Conservation (phyloP, 495 filamentous ascomycete genomes). For the Chaetomium fimeti region DNA sequence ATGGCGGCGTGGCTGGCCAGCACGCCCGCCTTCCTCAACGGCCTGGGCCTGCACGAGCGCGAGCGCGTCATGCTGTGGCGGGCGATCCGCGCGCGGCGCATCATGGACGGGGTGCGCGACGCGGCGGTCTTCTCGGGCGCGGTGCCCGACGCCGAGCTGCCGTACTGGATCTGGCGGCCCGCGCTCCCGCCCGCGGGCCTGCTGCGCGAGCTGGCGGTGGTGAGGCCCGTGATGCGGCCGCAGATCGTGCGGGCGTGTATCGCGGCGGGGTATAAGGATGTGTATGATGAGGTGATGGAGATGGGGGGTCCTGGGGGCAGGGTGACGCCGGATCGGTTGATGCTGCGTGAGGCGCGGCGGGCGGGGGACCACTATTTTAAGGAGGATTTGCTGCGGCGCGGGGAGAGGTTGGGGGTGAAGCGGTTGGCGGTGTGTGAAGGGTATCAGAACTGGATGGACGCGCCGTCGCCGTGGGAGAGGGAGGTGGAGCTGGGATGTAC, state of each 20-base stretch:
- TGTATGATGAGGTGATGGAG: not conserved
- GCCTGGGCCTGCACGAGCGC: not conserved
- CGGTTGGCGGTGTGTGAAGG: not conserved
- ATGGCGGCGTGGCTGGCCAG: not conserved
- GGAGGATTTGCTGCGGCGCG: not conserved
- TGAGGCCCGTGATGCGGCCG: not conserved
- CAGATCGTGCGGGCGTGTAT: not conserved
- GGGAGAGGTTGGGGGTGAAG: not conserved
- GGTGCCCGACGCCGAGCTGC: not conserved
- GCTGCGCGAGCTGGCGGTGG: not conserved
- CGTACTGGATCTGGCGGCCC: conserved; percentile 17
- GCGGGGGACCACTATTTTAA: not conserved
- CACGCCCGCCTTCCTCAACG: not conserved
- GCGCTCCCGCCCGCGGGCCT: not conserved
- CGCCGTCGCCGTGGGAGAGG: not conserved
- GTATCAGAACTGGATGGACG: not conserved
- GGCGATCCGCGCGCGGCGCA: not conserved
- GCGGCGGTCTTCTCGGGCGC: no score
- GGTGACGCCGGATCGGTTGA: not conserved
- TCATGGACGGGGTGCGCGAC: not conserved
- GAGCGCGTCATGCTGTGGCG: not conserved
- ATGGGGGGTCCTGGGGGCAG: not conserved
- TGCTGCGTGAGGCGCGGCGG: not conserved
- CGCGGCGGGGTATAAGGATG: not conserved
- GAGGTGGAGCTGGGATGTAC: not conserved